These are phyloP conservation scores for Aspergillus sergii DNA, from an alignment of 2,329 filamentous ascomycete genomes.

Conservation along the genomic window DNA sequence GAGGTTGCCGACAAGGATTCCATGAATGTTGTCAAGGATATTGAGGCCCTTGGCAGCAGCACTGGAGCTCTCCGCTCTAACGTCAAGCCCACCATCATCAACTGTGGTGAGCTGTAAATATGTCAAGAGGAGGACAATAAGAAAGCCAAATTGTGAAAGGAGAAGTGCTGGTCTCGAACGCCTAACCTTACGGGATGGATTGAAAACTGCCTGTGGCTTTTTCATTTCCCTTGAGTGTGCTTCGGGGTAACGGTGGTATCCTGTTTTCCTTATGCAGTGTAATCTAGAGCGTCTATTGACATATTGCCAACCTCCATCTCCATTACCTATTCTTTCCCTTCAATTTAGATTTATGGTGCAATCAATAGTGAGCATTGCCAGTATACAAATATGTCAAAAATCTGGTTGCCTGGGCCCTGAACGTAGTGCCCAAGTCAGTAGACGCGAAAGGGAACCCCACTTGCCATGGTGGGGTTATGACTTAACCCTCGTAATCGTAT, in stretches of 20 bases:
- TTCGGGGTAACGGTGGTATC: slow-evolving; percentile 11
- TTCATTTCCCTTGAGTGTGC: neutral
- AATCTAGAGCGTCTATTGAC: slow-evolving; percentile 33
- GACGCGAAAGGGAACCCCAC: neutral
- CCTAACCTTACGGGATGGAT: neutral
- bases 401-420: neutral
- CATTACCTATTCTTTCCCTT: neutral
- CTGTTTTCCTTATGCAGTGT: slow-evolving; percentile 25
- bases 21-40: slow-evolving; percentile 58
- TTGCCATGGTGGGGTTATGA: slow-evolving; percentile 13
- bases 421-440: neutral
- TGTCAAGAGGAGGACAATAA: neutral
- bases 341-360: neutral
- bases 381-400: neutral
- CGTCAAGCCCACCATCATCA: slow-evolving; percentile 58
- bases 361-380: neutral
- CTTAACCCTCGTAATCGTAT: neutral
- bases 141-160: slow-evolving; percentile 4
- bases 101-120: slow-evolving; percentile 51
- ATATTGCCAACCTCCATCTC: slow-evolving; percentile 9
- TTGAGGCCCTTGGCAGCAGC: slow-evolving; percentile 61
- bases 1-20: slow-evolving; percentile 60
- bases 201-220: neutral
- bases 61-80: slow-evolving; percentile 55
- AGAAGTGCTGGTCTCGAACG: neutral